Evolutionary conservation across 345 rosid genomes (phyloP).

Genomic region (Adansonia digitata): DNA sequence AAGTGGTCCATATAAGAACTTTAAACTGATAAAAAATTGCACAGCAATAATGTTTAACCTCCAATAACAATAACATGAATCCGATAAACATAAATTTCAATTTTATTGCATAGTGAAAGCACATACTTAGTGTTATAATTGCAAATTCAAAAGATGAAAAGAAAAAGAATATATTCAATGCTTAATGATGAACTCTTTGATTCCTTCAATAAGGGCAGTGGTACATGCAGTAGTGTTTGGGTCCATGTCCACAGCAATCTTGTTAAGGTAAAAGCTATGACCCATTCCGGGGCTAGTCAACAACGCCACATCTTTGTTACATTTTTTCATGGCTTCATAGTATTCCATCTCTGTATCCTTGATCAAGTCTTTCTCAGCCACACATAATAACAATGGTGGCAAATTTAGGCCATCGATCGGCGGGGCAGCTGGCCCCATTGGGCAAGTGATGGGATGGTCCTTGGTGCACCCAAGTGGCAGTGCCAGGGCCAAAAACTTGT

Average conservation of each 20-base stretch:
- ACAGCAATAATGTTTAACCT: too few species aligned
- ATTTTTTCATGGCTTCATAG: conserved; percentile 48
- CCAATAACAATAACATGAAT: too few species aligned
- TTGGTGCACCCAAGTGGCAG: conserved; percentile 42
- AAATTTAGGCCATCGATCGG: conserved; percentile 32
- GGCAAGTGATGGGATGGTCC: conserved; percentile 57
- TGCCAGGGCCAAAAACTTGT: conserved; percentile 43
- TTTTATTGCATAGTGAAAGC: too few species aligned
- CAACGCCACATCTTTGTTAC: conserved; percentile 41
- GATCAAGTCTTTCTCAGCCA: conserved; percentile 50
- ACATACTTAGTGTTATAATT: too few species aligned
- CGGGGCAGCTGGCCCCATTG: conserved; percentile 48
- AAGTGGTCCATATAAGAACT: too few species aligned
- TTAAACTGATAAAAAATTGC: too few species aligned
- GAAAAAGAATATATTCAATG: too few species aligned
- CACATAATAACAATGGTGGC: conserved; percentile 45
- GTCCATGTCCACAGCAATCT: conserved; percentile 44
- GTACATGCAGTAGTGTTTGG: conserved; percentile 35
- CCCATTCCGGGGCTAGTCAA: conserved; percentile 43
- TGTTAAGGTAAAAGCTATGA: conserved; percentile 57
- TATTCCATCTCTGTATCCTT: conserved; percentile 56
- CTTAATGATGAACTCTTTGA: conserved; percentile 11
- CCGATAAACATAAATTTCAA: too few species aligned
- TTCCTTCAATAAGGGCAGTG: conserved; percentile 29
- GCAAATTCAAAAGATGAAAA: too few species aligned